Evolutionary conservation across 2,329 filamentous ascomycete genomes (phyloP), one percentile per base, ranked within the genome.

Genomic region (Emmonsiellopsis sp.): DNA sequence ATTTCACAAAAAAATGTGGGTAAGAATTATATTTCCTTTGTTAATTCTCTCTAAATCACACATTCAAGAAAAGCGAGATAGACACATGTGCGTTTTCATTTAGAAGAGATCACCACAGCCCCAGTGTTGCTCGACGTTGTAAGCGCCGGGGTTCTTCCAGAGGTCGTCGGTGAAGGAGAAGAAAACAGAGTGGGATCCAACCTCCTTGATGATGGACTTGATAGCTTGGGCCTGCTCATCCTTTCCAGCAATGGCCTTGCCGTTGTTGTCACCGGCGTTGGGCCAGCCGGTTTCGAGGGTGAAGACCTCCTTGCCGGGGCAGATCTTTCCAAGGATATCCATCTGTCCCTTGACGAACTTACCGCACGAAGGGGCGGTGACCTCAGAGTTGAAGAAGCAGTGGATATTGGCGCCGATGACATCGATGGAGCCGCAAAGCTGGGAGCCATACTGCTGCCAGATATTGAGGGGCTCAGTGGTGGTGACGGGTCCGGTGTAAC

Each of bases 271-370:
- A 67, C 91, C 91, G 6, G 68, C 60, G 52, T 76, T 83, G 59
- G 92, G 92, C 90, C 91, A 97, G 64, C 92, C 92, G 54, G 86
- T 87, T 83, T 97, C 92, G 62, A 94, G 78, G 74, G 92, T 88
- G 77, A 88, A 83, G 60, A 84, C 85, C 39, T 81, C 74, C 77
- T 87, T 87, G 67, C 79, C 80, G 42, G 76, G 68, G 81, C 92
- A 97, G 62, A 88, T 74, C 61, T 70, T 68, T 67, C 82, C 74
- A 58, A 95, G 83, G 59, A 87, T 77, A 46, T 82, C 74, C 59
- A 95, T 81, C 79, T 95, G 84, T 62, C 77, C 67, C 60, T 77
- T 73, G 62, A 91, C 87, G 70, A 96, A 96, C 51, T 75, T 68
- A 67, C 92, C 92, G 53, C 91, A 90, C 49, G 79, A 65, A 3